phyloP scores from a whole-genome alignment of 495 filamentous ascomycete genomes.

The Tuber umbilicatum region DNA sequence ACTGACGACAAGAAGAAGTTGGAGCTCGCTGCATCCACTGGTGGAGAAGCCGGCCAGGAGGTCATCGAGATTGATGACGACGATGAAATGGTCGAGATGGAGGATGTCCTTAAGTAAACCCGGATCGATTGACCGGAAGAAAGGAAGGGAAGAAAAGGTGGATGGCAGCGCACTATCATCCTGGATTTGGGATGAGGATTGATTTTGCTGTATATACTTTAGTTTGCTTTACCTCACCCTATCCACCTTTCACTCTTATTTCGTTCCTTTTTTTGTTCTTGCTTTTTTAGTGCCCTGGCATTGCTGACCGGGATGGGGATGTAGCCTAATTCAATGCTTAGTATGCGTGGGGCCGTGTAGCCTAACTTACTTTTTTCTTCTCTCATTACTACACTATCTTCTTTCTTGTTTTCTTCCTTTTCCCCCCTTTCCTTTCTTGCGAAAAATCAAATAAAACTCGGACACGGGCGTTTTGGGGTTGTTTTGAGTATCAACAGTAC shows the following conservation, averaged over 20 bases:
- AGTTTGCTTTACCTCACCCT: background rate
- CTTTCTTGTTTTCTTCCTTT: background rate
- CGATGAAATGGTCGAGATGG: slow-evolving; percentile 65
- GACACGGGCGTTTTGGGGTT: background rate
- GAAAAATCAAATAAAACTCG: background rate
- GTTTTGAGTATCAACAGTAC: background rate
- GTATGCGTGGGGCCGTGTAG: background rate
- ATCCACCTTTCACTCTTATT: background rate
- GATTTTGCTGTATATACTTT: background rate
- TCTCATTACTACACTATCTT: background rate
- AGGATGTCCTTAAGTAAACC: slow-evolving; percentile 53
- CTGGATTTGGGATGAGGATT: background rate
- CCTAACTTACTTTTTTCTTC: background rate
- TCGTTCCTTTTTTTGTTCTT: background rate
- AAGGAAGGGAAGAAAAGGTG: background rate
- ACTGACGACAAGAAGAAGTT: slow-evolving; percentile 45
- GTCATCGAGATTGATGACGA: slow-evolving; percentile 48
- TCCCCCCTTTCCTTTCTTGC: background rate
- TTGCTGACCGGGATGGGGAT: background rate
- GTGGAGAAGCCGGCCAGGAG: slow-evolving; percentile 48
- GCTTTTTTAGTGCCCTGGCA: background rate
- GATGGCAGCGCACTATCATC: background rate
- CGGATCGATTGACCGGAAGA: background rate
- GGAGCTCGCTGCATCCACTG: slow-evolving; percentile 48
- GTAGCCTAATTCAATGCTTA: background rate